Percentiles rank a stretch among this genome's conserved stretches.
phyloP scores from a whole-genome alignment of 116 monocot species.

The Thalassia testudinum region DNA sequence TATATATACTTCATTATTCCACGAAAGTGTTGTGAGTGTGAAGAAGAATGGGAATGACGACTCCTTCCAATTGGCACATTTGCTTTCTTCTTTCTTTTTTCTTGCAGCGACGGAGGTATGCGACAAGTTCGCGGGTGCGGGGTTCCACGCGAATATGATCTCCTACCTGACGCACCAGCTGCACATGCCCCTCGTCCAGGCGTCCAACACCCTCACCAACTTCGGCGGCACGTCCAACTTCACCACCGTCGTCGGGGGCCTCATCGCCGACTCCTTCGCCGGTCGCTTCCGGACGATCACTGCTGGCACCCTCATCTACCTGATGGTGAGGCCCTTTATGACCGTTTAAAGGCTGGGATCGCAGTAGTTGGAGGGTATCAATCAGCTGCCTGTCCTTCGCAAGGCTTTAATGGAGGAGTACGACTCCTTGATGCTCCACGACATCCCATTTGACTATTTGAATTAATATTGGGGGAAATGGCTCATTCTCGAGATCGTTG shows the following conservation, averaged over 20 bases:
- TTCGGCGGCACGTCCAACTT: slow-evolving; percentile 48
- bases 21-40: neutral
- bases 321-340: slow-evolving; percentile 14
- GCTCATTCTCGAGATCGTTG: too few species aligned
- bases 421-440: too few species aligned
- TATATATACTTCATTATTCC: neutral
- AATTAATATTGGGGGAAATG: too few species aligned
- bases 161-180: slow-evolving; percentile 54
- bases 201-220: slow-evolving; percentile 60
- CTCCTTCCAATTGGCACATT: too few species aligned
- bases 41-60: too few species aligned
- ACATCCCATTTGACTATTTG: too few species aligned
- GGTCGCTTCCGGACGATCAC: slow-evolving; percentile 67
- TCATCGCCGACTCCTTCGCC: slow-evolving; percentile 47
- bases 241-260: slow-evolving; percentile 48
- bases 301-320: slow-evolving; percentile 37
- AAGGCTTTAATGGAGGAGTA: too few species aligned
- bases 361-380: too few species aligned
- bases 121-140: neutral
- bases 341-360: too few species aligned
- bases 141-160: slow-evolving; percentile 38
- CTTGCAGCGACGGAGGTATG: neutral
- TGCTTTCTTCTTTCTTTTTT: neutral
- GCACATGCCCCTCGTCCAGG: slow-evolving; percentile 41
- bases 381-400: too few species aligned